Conservation (phyloP, 352 stramenopile species). For the Phytophthora crassamura region DNA sequence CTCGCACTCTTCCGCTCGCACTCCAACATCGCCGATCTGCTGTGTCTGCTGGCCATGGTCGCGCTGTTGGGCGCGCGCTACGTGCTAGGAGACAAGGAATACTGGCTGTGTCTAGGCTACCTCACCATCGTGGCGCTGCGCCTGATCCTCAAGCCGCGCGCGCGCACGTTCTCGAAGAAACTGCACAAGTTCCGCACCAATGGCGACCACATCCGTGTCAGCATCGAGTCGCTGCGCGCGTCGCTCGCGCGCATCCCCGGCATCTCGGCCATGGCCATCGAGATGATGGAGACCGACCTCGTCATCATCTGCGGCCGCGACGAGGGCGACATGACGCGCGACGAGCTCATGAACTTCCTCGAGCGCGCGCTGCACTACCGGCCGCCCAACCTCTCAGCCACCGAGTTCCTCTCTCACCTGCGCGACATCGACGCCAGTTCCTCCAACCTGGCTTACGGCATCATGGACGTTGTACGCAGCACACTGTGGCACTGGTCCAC, state of each 20-base stretch:
- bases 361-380: conserved; percentile 84
- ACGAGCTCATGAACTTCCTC: conserved; percentile 90
- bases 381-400: conserved; percentile 73
- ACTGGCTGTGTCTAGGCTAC: conserved; percentile 77
- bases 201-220: conserved; percentile 86
- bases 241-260: conserved; percentile 83
- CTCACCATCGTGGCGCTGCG: conserved; percentile 69
- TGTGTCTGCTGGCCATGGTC: conserved; percentile 76
- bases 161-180: conserved; percentile 88
- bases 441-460: conserved; percentile 76
- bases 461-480: conserved; percentile 75
- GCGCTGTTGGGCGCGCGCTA: conserved; percentile 59
- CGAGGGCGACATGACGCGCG: conserved; percentile 84
- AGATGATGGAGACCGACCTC: conserved; percentile 92
- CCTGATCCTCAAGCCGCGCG: conserved; percentile 86
- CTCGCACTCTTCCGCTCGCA: conserved; percentile 81
- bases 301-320: conserved; percentile 89
- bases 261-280: conserved; percentile 82
- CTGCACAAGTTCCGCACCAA: conserved; percentile 89
- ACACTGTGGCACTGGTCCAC: conserved; percentile 90
- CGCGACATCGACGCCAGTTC: conserved; percentile 87
- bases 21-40: conserved; percentile 82
- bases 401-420: conserved; percentile 83
- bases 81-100: conserved; percentile 65
- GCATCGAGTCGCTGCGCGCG: conserved; percentile 82